Evolutionary conservation across 2,329 filamentous ascomycete species (phyloP).

Genomic region (Aureobasidium vineae): DNA sequence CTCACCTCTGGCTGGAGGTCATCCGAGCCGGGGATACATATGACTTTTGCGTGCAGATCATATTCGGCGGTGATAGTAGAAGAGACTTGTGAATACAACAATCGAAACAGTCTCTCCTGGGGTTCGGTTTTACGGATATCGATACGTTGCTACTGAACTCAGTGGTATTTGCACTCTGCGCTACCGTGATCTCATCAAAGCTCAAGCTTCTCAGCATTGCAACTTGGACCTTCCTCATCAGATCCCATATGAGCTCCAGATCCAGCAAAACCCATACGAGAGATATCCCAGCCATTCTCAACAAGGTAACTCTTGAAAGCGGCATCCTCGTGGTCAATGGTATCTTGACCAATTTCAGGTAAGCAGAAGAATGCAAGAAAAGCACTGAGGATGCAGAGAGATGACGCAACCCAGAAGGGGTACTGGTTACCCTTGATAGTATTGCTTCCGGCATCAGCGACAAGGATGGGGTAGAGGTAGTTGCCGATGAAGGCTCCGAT

Average conservation of each 20-base stretch:
- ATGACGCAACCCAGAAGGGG: conserved; percentile 77
- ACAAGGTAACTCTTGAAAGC: conserved; percentile 72
- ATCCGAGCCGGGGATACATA: no score
- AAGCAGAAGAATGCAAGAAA: conserved; percentile 62
- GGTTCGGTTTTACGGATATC: no score
- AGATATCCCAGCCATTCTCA: conserved; percentile 68
- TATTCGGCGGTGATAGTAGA: no score
- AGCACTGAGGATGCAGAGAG: conserved; percentile 71
- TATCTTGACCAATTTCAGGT: conserved; percentile 75
- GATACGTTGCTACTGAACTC: no score
- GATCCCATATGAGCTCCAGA: neutral
- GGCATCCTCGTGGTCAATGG: conserved; percentile 70
- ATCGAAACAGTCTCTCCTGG: no score
- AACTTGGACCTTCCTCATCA: neutral
- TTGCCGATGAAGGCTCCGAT: conserved; percentile 41
- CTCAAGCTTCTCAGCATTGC: neutral
- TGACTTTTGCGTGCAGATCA: no score
- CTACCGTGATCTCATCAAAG: neutral
- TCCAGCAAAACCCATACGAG: conserved; percentile 14
- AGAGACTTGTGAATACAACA: no score
- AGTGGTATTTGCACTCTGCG: no score
- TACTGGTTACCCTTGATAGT: conserved; percentile 64
- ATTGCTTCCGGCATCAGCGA: conserved; percentile 56
- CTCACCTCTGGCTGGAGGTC: no score
- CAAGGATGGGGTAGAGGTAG: conserved; percentile 38